Percentiles rank a stretch among this genome's conserved stretches.
Evolutionary conservation across 768 basidiomycete genomes (phyloP).

Genomic region (Tulasnella calospora): DNA sequence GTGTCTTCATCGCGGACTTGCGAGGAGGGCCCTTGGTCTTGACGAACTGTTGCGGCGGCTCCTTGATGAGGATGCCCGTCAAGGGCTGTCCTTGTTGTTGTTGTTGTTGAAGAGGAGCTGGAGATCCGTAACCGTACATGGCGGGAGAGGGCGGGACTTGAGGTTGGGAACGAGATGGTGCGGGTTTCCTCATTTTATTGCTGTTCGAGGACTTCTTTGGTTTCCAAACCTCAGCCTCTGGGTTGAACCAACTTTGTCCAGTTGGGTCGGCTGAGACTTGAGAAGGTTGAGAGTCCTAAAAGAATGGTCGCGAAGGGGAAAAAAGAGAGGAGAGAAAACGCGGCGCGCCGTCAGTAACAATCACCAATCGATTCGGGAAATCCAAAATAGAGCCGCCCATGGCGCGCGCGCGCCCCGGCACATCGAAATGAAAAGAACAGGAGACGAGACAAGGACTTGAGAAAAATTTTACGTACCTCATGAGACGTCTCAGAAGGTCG

Average conservation of each 20-base stretch:
- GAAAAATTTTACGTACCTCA: neutral
- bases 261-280: slow-evolving; percentile 10
- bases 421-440: neutral
- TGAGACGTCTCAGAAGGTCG: neutral
- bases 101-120: neutral
- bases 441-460: neutral
- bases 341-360: neutral
- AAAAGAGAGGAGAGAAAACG: too few relatives aligned
- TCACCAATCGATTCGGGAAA: neutral
- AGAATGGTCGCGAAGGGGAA: neutral
- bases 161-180: neutral
- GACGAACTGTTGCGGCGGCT: slow-evolving; percentile 1
- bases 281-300: neutral
- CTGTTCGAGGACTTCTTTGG: neutral
- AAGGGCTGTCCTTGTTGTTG: neutral
- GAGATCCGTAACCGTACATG: neutral
- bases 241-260: slow-evolving; percentile 15
- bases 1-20: slow-evolving; percentile 21
- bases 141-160: neutral
- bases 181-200: neutral
- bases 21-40: neutral
- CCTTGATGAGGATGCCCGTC: slow-evolving; percentile 20
- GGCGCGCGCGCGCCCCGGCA: neutral
- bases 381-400: neutral
- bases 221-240: slow-evolving; percentile 11